Base-by-base conservation (phyloP, 306 rosid species). In the Vigna unguiculata region DNA sequence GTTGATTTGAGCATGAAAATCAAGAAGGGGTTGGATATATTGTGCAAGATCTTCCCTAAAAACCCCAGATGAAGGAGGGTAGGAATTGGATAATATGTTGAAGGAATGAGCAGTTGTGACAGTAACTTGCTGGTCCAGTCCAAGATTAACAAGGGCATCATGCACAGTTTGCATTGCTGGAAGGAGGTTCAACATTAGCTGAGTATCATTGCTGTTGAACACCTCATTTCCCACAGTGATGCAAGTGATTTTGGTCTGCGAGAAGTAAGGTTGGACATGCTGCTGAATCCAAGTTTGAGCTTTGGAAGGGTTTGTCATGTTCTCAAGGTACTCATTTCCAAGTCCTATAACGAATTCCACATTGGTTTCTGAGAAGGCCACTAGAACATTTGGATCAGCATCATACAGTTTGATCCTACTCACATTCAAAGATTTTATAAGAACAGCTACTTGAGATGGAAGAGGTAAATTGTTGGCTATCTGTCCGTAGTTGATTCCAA, bases 401-500 rank as follows among this genome's bases (percentile, higher is more conserved):
- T 93, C 98, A 78, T 93, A 93, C 73, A 93, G 90, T 77, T 93
- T 93, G 40, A 93, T 87, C 75, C 90, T 85, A 9, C 80, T 90
- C 24, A 91, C 83, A 59, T 88, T 93, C 47, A 91, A 82, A 7
- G 91, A 82, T 43, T 76, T 78, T 80, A 93, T 85, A 13, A 93
- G 97, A 46, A 14, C 6, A 15, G 88, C 55, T 0, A 93, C 98
- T 1, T 83, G 78, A 5, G 97, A 71, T 0, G 89, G 93, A 13
- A 93, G 78, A 1, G 98, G 98, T 2, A 93, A 90, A 73, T 91
- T 86, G 82, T 86, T 80, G n/a, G 94, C 97, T 60, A 87, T 89
- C 46, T 91, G 94, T 46, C 98, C 98, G 32, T 91, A 91, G 97
- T 93, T 93, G 36, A 93, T 90, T 76, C 98, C 98, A 24, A 85